phyloP scores from a whole-genome alignment of 2,329 filamentous ascomycete genomes.

The Diplodia corticola region DNA sequence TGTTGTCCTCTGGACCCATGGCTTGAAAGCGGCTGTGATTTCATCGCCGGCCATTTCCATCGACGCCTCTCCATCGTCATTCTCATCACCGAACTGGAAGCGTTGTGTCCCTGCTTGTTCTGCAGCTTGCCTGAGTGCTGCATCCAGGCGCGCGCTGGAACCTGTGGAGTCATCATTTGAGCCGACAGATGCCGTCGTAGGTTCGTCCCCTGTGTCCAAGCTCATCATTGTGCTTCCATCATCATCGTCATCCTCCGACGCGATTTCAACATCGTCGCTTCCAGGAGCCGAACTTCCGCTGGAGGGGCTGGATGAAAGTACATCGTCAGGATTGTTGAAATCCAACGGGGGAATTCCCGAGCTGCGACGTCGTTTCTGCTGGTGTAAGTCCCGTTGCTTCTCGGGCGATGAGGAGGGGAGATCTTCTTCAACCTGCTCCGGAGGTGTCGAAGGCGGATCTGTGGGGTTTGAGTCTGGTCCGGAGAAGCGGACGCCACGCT shows the following conservation, averaged over 20 bases:
- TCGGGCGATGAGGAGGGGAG: conserved; percentile 61
- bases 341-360: conserved; percentile 66
- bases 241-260: conserved; percentile 53
- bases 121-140: conserved; percentile 73
- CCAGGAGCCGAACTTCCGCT: conserved; percentile 53
- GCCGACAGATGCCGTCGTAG: conserved; percentile 63
- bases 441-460: conserved; percentile 63
- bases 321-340: conserved; percentile 63
- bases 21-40: conserved; percentile 70
- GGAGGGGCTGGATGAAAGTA: conserved; percentile 76
- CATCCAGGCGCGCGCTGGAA: conserved; percentile 73
- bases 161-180: conserved; percentile 58
- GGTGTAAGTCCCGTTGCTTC: conserved; percentile 64
- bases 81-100: conserved; percentile 60
- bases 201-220: conserved; percentile 66
- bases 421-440: conserved; percentile 61
- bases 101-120: conserved; percentile 72
- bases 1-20: conserved; percentile 65
- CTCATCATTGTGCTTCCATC: conserved; percentile 81
- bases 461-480: conserved; percentile 49
- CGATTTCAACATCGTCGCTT: conserved; percentile 56
- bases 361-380: conserved; percentile 60
- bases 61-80: conserved; percentile 51
- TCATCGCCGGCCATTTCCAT: conserved; percentile 63
- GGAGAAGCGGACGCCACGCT: conserved; percentile 26